Conservation (phyloP, 192 early-diverging fungal species). For the Gaertneriomyces sp. region DNA sequence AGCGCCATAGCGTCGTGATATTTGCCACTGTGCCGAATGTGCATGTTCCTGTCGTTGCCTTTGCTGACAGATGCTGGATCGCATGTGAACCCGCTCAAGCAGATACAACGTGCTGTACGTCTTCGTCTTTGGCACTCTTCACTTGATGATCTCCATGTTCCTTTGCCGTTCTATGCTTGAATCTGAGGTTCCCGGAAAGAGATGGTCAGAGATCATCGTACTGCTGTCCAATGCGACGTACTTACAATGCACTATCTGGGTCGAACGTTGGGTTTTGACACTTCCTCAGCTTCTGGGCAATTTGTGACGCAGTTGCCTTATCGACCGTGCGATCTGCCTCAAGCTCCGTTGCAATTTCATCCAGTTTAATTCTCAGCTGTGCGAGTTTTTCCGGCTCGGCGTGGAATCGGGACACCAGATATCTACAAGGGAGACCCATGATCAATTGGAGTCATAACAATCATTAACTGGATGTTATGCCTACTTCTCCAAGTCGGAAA, state of each 20-base stretch:
- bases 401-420: conserved; percentile 11
- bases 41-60: too few relatives aligned
- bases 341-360: conserved; percentile 22
- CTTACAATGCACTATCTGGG: conserved; percentile 31
- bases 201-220: too few relatives aligned
- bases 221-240: not conserved
- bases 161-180: too few relatives aligned
- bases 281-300: conserved; percentile 27
- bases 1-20: too few relatives aligned
- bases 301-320: conserved; percentile 22
- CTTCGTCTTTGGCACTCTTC: too few relatives aligned
- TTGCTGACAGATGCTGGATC: too few relatives aligned
- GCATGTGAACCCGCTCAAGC: too few relatives aligned
- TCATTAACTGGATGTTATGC: not conserved
- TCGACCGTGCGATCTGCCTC: conserved; percentile 7
- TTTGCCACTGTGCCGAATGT: too few relatives aligned
- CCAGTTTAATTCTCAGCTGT: conserved; percentile 16
- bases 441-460: not conserved
- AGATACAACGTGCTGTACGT: too few relatives aligned
- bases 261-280: conserved; percentile 43
- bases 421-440: conserved; percentile 2
- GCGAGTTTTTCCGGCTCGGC: conserved; percentile 16
- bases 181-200: too few relatives aligned
- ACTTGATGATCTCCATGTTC: too few relatives aligned
- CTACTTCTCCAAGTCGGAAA: conserved; percentile 34